Evolutionary conservation across 1,284 basidiomycete species (phyloP).

Genomic region (Sporisorium exsertum): DNA sequence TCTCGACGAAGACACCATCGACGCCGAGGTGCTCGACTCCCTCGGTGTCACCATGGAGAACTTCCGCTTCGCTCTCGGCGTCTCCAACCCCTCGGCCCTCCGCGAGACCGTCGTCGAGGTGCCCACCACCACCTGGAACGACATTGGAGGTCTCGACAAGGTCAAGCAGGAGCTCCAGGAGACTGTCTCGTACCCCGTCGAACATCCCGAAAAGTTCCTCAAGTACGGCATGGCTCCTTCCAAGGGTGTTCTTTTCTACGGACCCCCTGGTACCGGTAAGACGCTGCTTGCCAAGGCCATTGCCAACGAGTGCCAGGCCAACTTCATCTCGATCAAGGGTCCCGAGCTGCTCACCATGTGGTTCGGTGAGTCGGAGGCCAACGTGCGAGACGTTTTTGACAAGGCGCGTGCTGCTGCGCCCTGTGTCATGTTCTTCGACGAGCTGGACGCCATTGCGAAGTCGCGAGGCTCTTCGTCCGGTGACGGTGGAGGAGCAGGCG

Average conservation of each 20-base stretch:
- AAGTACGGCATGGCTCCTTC: conserved; percentile 99
- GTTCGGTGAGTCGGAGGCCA: conserved; percentile 99
- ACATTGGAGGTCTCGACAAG: conserved; percentile 98
- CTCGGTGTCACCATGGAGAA: conserved; percentile 98
- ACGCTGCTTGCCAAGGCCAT: conserved; percentile 95
- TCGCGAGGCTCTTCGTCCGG: conserved; percentile 84
- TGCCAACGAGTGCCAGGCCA: conserved; percentile 99
- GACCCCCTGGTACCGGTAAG: conserved; percentile 96
- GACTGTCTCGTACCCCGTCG: conserved; percentile 99
- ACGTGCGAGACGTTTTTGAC: conserved; percentile 99
- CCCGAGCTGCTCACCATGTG: conserved; percentile 97
- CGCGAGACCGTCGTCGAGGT: conserved; percentile 97
- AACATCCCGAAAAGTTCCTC: conserved; percentile 99
- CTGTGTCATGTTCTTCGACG: conserved; percentile 99
- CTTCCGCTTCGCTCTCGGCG: conserved; percentile 94
- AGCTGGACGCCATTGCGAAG: conserved; percentile 98
- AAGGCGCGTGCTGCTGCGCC: conserved; percentile 98
- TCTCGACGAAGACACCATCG: conserved; percentile 83
- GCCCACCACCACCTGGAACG: conserved; percentile 96
- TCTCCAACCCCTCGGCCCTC: conserved; percentile 94
- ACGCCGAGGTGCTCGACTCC: conserved; percentile 94
- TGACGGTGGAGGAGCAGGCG: conserved; percentile 93
- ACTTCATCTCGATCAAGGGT: conserved; percentile 96
- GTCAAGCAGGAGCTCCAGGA: conserved; percentile 99
- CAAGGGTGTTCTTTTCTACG: conserved; percentile 98